phyloP scores from a whole-genome alignment of 768 basidiomycete species.

The Pholiota microspora region DNA sequence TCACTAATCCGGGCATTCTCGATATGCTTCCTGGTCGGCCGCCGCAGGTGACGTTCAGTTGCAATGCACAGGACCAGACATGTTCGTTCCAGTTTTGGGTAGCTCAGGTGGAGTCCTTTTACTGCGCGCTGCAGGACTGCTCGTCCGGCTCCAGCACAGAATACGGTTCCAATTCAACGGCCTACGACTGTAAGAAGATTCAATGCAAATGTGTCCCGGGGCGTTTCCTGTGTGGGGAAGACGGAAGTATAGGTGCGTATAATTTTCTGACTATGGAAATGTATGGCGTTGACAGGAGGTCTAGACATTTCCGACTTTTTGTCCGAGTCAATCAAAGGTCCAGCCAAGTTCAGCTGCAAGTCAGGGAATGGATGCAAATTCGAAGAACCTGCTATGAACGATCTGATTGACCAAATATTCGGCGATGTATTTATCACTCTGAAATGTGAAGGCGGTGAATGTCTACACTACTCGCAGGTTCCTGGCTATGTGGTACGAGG shows the following conservation, averaged over 20 bases:
- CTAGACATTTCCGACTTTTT: slow-evolving; percentile 94
- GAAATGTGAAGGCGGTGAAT: slow-evolving; percentile 87
- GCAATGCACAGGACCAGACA: slow-evolving; percentile 56
- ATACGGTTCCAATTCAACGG: slow-evolving; percentile 68
- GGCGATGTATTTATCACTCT: slow-evolving; percentile 90
- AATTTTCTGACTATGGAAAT: not conserved
- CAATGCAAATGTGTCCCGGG: slow-evolving; percentile 92
- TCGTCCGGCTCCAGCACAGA: slow-evolving; percentile 41
- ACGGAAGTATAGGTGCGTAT: slow-evolving; percentile 83
- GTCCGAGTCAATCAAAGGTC: slow-evolving; percentile 85
- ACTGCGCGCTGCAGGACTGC: slow-evolving; percentile 83
- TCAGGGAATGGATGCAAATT: slow-evolving; percentile 78
- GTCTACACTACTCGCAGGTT: slow-evolving; percentile 89
- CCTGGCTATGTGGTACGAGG: slow-evolving; percentile 40
- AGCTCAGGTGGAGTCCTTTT: slow-evolving; percentile 91
- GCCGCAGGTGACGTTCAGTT: slow-evolving; percentile 96
- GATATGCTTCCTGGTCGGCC: slow-evolving; percentile 87
- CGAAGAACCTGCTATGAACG: slow-evolving; percentile 96
- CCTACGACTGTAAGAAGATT: slow-evolving; percentile 79
- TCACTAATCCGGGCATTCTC: slow-evolving; percentile 95
- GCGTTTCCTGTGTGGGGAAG: slow-evolving; percentile 92
- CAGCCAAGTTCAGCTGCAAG: slow-evolving; percentile 81
- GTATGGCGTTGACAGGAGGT: not conserved
- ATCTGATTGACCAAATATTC: slow-evolving; percentile 90
- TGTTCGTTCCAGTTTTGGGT: slow-evolving; percentile 99